Base-by-base conservation (phyloP, 2,329 filamentous ascomycete genomes). In the Emergomyces pasteurianus region DNA sequence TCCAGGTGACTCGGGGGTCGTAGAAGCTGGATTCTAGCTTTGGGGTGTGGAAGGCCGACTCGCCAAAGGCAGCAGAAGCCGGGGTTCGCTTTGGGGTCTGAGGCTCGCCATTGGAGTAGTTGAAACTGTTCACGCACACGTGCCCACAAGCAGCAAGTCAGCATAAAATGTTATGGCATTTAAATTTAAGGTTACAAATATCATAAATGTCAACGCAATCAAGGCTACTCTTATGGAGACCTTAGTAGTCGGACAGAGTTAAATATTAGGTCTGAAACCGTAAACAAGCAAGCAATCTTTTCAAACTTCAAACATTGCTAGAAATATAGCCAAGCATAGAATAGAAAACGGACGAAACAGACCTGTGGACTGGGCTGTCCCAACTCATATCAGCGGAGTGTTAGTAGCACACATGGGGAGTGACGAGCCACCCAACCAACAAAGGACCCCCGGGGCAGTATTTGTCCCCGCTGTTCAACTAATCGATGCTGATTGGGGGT, bases 21-120 rank as follows among this genome's bases (percentile, higher is more conserved):
- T 76, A 77, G 65, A 77, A 77, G 65, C 74, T 77, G 14, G 75
- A 77, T 65, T 78, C 76, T 64, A 77, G 74, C 65, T 77, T 78
- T 26, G 76, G 76, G 28, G 76, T 78, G 46, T 75, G 74, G 61
- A 78, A 77, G 58, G 75, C 66, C 49, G 69, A 63, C 62, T 75
- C 71, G 61, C 71, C 73, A 52, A 75, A 74, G 42, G 71, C 67
- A 52, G 70, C 66, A 47, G 73, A 71, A 12, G 73, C 73, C 38
- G 76, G 75, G 58, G 75, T 78, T 68, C 73, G 75, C 60, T 76
- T 78, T 9, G 76, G 76, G 60, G 76, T 78, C 63, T 77, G 75
- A 64, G 76, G 76, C 71, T 78, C 75, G 68, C 74, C 75, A 72
- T 73, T 72, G 59, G 75, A 72, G 69, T 75, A 75, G 71, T 67